These are phyloP conservation scores for Hibiscus tridactylites DNA, from an alignment of 345 rosid species.

Conservation along the genomic window DNA sequence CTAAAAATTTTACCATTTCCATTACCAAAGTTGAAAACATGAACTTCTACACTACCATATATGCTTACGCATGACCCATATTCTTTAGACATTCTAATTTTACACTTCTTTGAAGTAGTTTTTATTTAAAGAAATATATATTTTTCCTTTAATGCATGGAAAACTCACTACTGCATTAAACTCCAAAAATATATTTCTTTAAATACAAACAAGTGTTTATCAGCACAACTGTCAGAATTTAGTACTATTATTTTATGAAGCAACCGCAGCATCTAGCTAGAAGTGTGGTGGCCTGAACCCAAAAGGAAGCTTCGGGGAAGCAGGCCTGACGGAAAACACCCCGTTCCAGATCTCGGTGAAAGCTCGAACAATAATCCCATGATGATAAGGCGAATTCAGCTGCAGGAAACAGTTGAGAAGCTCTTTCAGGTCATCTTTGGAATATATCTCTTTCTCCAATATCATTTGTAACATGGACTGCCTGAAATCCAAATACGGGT, in stretches of 20 bases:
- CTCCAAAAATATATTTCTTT: background rate
- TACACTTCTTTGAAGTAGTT: background rate
- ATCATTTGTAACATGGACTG: slow-evolving; percentile 97
- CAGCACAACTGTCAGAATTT: background rate
- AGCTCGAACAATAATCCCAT: slow-evolving; percentile 72
- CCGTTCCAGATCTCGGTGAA: slow-evolving; percentile 96
- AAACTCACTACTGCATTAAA: background rate
- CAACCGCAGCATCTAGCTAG: background rate
- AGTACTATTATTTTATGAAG: background rate
- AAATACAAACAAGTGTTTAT: background rate
- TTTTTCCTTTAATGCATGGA: background rate
- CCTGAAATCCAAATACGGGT: slow-evolving; percentile 83
- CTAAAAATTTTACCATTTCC: background rate
- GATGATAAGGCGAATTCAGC: slow-evolving; percentile 70
- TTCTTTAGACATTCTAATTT: background rate
- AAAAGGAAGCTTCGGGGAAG: slow-evolving; percentile 6
- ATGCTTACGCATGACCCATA: slow-evolving; percentile 2
- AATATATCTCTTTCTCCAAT: slow-evolving; percentile 76
- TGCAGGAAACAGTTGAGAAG: slow-evolving; percentile 79
- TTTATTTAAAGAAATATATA: slow-evolving; percentile 7
- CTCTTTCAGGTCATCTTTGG: slow-evolving; percentile 72
- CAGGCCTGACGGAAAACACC: slow-evolving; percentile 41
- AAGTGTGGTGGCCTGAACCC: slow-evolving; percentile 21
- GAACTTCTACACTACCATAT: background rate
- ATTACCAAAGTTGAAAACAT: background rate